Evolutionary conservation across 106 monocot species (phyloP), one percentile per base, ranked within the genome.

Genomic region (Allium fistulosum): DNA sequence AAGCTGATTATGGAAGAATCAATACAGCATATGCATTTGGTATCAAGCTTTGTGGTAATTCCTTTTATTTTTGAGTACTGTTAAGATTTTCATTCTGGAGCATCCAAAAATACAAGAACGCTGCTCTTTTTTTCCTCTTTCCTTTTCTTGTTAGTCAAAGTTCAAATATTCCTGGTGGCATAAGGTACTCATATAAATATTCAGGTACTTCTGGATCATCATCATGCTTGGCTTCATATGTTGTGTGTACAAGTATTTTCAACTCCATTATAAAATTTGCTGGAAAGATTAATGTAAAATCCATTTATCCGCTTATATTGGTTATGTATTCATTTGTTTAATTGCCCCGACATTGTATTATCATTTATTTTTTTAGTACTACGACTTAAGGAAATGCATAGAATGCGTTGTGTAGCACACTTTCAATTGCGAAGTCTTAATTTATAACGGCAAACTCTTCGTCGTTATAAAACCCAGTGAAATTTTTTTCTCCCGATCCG

Each of bases 11-110:
- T 49, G 76, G 82, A 72, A 72, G 76, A 64, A 84, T 97, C 67
- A 92, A 87, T 77, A 82, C 97, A 48, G 75, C 68, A n/a, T 97
- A 92, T 74, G 86, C 92, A 77, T 58, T 82, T 58, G 92, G 92
- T 26, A 89, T 92, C 45, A 92, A 87, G 63, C 75, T 78, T 45
- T 97, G 97, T 69, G 97, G 97, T 97, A 83, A 66, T 49, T 37
- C 16, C 22, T 11, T 18, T n/a, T 65, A 45, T n/a, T n/a, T 10
- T 62, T 18, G 28, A 28, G 28, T 28, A 28, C 28, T 28, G n/a
- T 28, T 17, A 49, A 17, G 17, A 14, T 15, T 56, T 56, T 13
- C 53, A 53, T 11, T 53, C 4, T 53, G 53, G 53, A 53, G 53
- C 4, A 53, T 53, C 4, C 2, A 2, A 18, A 59, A 15, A 28